Base-by-base conservation (phyloP, 2,329 filamentous ascomycete species). In the Septoria petroselini region DNA sequence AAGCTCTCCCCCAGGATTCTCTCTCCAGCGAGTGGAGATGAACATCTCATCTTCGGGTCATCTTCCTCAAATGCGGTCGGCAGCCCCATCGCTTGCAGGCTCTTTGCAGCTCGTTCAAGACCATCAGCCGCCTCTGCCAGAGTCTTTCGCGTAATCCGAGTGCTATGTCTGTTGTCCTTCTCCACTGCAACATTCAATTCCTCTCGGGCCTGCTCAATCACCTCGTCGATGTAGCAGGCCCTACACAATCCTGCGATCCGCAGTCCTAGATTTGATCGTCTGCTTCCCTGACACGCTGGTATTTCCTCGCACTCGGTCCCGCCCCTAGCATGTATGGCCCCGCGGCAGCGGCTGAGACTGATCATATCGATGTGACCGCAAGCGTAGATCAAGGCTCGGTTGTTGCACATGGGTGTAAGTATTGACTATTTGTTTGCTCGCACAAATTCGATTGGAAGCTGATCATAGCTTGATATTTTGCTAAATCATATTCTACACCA, bases 371-470 rank as follows among this genome's bases (percentile, higher is more conserved):
- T n/a, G 14, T 42, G 40, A 12, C 25, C 14, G 40, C 40, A 42
- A 12, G 14, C 17, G 40, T 42, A 42, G 29, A 18, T 29, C 40
- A 42, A 29, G 40, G 7, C 25, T 15, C 40, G 25, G 15, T 33
- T 42, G 40, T 42, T 42, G 40, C 40, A 42, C 40, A 42, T 42
- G 23, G 5, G 5, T 27, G 23, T 27, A 27, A 5, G 9, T 5
- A 5, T 9, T 9, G 23, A n/a, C n/a, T 27, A 27, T 9, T 9
- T 27, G 23, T n/a, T n/a, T n/a, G n/a, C n/a, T n/a, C n/a, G n/a
- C n/a, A n/a, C n/a, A n/a, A n/a, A n/a, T n/a, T n/a, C n/a, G n/a
- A n/a, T n/a, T n/a, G n/a, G n/a, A n/a, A n/a, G n/a, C n/a, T n/a
- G n/a, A n/a, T n/a, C n/a, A n/a, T n/a, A n/a, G n/a, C n/a, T n/a